A percentile compares a stretch with the other conserved stretches of the same genome.
Evolutionary conservation across 371 early-diverging fungal genomes (phyloP).

Genomic region (Coemansia sp.): DNA sequence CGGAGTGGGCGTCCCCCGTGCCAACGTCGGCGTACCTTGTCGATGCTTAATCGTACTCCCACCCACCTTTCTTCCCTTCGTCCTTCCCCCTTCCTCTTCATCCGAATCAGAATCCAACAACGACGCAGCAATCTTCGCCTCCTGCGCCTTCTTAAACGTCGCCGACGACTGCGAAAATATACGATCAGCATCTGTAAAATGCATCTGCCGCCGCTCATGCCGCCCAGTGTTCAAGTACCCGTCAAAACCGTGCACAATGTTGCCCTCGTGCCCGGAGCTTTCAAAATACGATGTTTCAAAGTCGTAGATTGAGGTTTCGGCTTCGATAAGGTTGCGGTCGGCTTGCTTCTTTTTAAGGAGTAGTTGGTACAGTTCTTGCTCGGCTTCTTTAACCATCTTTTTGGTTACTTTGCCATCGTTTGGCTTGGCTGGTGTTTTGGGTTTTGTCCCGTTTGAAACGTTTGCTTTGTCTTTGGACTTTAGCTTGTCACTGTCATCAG

Average conservation of each 20-base stretch:
- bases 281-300: constrained; percentile 62
- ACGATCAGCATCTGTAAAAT: constrained; percentile 56
- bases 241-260: constrained; percentile 63
- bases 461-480: constrained; percentile 3
- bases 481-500: background rate
- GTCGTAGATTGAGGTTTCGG: constrained; percentile 59
- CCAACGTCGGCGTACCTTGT: constrained; percentile 14
- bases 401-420: constrained; percentile 43
- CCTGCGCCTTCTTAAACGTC: constrained; percentile 54
- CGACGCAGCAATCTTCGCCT: constrained; percentile 42
- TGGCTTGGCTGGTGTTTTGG: background rate
- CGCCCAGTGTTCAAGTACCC: constrained; percentile 54
- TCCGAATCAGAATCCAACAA: constrained; percentile 48
- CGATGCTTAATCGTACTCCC: constrained; percentile 46
- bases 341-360: constrained; percentile 45
- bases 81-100: constrained; percentile 4
- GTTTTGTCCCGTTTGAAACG: constrained; percentile 10
- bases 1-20: constrained; percentile 31
- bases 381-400: constrained; percentile 48
- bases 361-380: constrained; percentile 45
- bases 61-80: constrained; percentile 6
- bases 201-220: constrained; percentile 38
- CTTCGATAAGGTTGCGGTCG: constrained; percentile 44
- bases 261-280: constrained; percentile 57
- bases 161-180: constrained; percentile 58